Conservation (phyloP, 352 stramenopile species). For the Peronospora farinosa region DNA sequence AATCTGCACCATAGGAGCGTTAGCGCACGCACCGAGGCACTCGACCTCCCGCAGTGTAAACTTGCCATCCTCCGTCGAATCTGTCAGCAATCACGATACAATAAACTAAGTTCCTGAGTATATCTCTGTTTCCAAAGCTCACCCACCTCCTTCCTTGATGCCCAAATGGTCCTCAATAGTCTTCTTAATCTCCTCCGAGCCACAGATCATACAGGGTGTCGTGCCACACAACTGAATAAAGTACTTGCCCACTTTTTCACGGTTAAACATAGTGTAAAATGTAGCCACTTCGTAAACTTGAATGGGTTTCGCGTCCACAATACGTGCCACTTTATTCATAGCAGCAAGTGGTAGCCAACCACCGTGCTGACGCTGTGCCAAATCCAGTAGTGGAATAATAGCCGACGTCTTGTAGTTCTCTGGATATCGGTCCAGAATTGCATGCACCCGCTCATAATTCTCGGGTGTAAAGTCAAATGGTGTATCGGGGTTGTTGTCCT, state of each 20-base stretch:
- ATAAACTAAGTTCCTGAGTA: neutral
- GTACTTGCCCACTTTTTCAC: slow-evolving; percentile 92
- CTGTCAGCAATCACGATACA: slow-evolving; percentile 22
- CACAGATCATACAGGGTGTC: slow-evolving; percentile 99
- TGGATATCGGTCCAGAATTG: slow-evolving; percentile 96
- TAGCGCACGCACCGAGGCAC: slow-evolving; percentile 97
- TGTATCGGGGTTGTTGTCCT: slow-evolving; percentile 94
- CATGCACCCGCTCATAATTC: slow-evolving; percentile 94
- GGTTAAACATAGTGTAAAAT: slow-evolving; percentile 99
- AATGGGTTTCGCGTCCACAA: slow-evolving; percentile 93
- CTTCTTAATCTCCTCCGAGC: slow-evolving; percentile 98
- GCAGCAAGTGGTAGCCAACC: slow-evolving; percentile 97
- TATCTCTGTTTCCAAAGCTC: neutral
- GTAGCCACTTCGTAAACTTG: slow-evolving; percentile 99
- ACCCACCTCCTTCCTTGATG: slow-evolving; percentile 92
- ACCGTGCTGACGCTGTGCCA: slow-evolving; percentile 93
- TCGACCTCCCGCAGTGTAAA: slow-evolving; percentile 98
- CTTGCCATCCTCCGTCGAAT: slow-evolving; percentile 68
- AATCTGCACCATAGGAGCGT: slow-evolving; percentile 99
- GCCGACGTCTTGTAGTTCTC: slow-evolving; percentile 98
- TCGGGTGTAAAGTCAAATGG: slow-evolving; percentile 97
- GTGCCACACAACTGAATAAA: slow-evolving; percentile 98
- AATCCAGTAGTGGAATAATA: slow-evolving; percentile 98
- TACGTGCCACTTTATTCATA: slow-evolving; percentile 99
- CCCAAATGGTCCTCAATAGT: slow-evolving; percentile 96